Conservation (phyloP, 805 yeast species). For the Millerago galiae region DNA sequence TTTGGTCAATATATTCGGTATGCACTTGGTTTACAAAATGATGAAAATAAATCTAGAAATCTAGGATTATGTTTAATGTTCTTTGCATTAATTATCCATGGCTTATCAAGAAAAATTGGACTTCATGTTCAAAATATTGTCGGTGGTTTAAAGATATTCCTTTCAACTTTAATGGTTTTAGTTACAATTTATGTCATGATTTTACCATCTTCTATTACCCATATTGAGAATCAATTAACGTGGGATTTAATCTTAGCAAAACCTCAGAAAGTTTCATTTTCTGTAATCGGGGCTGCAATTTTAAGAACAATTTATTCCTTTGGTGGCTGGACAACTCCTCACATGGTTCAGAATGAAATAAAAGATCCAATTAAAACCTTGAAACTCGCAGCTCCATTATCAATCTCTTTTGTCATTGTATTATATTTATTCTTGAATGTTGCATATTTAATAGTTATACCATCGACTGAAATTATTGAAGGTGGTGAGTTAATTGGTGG, state of each 20-base stretch:
- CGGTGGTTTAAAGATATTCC: conserved; percentile 51
- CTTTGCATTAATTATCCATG: conserved; percentile 39
- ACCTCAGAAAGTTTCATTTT: conserved; percentile 28
- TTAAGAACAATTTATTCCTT: conserved; percentile 50
- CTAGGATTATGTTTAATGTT: conserved; percentile 35
- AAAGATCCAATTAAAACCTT: conserved; percentile 49
- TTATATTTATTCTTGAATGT: conserved; percentile 45
- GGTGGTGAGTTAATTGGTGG: conserved; percentile 55
- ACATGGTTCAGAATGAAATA: conserved; percentile 51
- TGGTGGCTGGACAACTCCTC: conserved; percentile 56
- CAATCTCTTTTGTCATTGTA: conserved; percentile 38
- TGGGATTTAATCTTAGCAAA: conserved; percentile 25
- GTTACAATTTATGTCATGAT: conserved; percentile 50
- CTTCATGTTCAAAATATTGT: conserved; percentile 51
- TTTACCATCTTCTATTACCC: conserved; percentile 40
- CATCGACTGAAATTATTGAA: conserved; percentile 41
- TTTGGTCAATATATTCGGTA: conserved; percentile 52
- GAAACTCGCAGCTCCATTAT: conserved; percentile 50
- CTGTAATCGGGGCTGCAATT: conserved; percentile 46
- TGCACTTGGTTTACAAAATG: conserved; percentile 33
- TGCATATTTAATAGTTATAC: conserved; percentile 46
- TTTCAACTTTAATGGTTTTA: conserved; percentile 44
- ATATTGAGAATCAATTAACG: conserved; percentile 39
- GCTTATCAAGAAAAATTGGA: conserved; percentile 51
- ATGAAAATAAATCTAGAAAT: conserved; percentile 30